A percentile compares a stretch with the other conserved stretches of the same genome.
Evolutionary conservation across 106 monocot species (phyloP).

Genomic region (Gastrodia elata): DNA sequence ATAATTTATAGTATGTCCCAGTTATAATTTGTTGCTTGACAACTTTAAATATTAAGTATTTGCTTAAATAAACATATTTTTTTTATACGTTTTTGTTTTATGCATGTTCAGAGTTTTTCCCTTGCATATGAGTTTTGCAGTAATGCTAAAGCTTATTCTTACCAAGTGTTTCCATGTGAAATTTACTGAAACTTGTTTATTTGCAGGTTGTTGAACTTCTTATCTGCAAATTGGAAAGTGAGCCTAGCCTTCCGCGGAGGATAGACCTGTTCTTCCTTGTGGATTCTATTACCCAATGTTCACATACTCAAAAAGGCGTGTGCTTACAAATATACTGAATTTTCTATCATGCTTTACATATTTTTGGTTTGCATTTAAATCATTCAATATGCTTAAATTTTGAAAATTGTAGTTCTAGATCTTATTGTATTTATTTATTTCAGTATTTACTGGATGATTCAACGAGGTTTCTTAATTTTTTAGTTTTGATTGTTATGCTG

Average conservation of each 20-base stretch:
- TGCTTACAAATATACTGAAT: neutral
- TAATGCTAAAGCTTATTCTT: neutral
- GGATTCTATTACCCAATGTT: constrained; percentile 91
- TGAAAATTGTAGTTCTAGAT: neutral
- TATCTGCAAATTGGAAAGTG: constrained; percentile 65
- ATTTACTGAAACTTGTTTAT: constrained; percentile 9
- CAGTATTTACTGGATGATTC: neutral
- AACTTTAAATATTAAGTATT: neutral
- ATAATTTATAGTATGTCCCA: neutral
- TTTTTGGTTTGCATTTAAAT: neutral
- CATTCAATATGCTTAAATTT: neutral
- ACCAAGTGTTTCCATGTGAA: neutral
- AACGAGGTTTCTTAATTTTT: neutral
- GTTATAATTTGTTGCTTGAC: neutral
- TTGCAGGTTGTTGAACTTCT: constrained; percentile 82
- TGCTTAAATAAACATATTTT: neutral
- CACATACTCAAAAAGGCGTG: constrained; percentile 81
- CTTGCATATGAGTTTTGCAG: neutral
- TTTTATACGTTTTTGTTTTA: neutral
- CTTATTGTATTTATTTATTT: neutral
- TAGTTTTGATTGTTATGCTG: neutral
- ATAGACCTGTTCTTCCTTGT: constrained; percentile 90
- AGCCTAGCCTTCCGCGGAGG: constrained; percentile 69
- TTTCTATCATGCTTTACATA: neutral
- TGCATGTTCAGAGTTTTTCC: neutral